Percentiles rank a stretch among this genome's conserved stretches.
Evolutionary conservation across 2,329 filamentous ascomycete genomes (phyloP).

Genomic region (Microascus cirrosus): DNA sequence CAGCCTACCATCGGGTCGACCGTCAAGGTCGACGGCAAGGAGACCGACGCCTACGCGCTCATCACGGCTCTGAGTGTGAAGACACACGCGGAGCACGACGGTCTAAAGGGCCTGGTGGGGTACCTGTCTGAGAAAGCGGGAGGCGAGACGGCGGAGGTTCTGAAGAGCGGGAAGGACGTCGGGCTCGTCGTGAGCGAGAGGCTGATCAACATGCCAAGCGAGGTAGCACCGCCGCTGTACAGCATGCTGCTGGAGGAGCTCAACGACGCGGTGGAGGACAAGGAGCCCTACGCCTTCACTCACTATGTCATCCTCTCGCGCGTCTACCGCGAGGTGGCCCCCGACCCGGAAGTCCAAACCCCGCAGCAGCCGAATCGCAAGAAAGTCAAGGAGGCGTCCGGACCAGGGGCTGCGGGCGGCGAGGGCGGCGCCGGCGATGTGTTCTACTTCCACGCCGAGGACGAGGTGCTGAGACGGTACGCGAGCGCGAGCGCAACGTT

Average conservation of each 20-base stretch:
- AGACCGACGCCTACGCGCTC: conserved; percentile 85
- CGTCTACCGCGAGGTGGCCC: conserved; percentile 72
- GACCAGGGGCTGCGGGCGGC: not conserved
- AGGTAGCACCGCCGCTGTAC: conserved; percentile 90
- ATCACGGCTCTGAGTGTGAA: conserved; percentile 77
- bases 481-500: conserved; percentile 60
- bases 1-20: conserved; percentile 86
- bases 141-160: conserved; percentile 23
- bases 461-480: conserved; percentile 75
- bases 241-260: conserved; percentile 89
- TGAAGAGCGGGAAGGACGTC: conserved; percentile 37
- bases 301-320: conserved; percentile 90
- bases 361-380: conserved; percentile 45
- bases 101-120: conserved; percentile 56
- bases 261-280: conserved; percentile 74
- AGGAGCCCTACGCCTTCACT: conserved; percentile 84
- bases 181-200: conserved; percentile 86
- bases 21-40: conserved; percentile 93
- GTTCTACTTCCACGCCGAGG: conserved; percentile 94
- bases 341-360: conserved; percentile 25
- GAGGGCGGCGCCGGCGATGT: conserved; percentile 45
- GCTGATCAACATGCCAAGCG: conserved; percentile 91
- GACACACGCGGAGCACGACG: conserved; percentile 65
- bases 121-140: conserved; percentile 56
- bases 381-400: conserved; percentile 39